A percentile compares a stretch with the other conserved stretches of the same genome.
phyloP scores from a whole-genome alignment of 768 basidiomycete species.

The Ephemerocybe angulata region DNA sequence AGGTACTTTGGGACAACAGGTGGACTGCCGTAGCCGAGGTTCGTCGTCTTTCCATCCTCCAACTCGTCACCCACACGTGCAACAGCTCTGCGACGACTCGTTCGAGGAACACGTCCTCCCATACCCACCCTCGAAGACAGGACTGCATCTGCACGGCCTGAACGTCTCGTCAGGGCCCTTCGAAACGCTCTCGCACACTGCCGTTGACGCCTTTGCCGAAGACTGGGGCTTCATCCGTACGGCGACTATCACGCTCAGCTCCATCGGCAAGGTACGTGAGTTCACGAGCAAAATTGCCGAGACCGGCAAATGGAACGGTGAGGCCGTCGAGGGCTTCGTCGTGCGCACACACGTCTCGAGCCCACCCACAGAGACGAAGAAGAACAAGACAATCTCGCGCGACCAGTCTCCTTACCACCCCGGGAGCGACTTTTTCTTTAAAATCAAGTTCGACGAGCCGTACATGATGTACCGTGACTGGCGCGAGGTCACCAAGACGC shows the following conservation, averaged over 20 bases:
- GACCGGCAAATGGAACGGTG: slow-evolving; percentile 76
- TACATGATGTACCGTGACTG: slow-evolving; percentile 99
- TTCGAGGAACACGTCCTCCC: slow-evolving; percentile 96
- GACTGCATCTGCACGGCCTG: slow-evolving; percentile 90
- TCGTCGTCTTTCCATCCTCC: slow-evolving; percentile 14
- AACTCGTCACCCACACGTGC: neutral
- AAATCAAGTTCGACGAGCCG: slow-evolving; percentile 97
- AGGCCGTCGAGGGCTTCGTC: slow-evolving; percentile 91
- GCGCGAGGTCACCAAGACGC: slow-evolving; percentile 84
- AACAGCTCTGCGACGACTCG: slow-evolving; percentile 92
- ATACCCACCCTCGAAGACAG: slow-evolving; percentile 77
- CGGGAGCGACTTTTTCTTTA: slow-evolving; percentile 95
- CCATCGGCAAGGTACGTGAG: slow-evolving; percentile 60
- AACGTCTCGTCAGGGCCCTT: slow-evolving; percentile 70
- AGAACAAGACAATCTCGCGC: slow-evolving; percentile 21
- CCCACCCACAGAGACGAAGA: slow-evolving; percentile 31
- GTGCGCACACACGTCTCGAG: slow-evolving; percentile 68
- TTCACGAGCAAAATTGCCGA: slow-evolving; percentile 70
- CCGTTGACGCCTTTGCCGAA: slow-evolving; percentile 75
- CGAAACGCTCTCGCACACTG: slow-evolving; percentile 59
- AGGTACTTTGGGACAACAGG: slow-evolving; percentile 70
- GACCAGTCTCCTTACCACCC: slow-evolving; percentile 63
- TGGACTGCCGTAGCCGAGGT: slow-evolving; percentile 94
- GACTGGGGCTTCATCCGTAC: slow-evolving; percentile 94
- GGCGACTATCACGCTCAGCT: slow-evolving; percentile 48